Percentiles rank a stretch among this genome's conserved stretches.
Conservation (phyloP, 441 rosid genomes). For the Syzygium malaccense region DNA sequence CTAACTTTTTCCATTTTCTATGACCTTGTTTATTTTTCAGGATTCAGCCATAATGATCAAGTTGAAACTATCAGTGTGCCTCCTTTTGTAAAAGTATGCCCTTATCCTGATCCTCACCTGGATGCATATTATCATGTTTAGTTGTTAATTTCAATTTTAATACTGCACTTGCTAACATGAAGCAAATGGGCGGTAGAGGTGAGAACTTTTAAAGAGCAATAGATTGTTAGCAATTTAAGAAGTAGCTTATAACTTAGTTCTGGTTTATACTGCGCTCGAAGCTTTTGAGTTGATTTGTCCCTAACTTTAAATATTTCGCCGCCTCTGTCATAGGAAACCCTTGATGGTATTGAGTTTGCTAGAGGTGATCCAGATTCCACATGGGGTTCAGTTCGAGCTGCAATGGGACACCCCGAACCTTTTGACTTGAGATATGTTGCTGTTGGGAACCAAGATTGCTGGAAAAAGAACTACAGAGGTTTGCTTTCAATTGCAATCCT, state of each 20-base stretch:
- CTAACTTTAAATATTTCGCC: background rate
- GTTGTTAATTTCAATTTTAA: background rate
- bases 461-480: conserved; percentile 79
- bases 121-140: background rate
- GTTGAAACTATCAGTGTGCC: conserved; percentile 51
- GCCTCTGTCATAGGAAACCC: conserved; percentile 59
- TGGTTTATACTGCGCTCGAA: background rate
- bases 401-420: conserved; percentile 88
- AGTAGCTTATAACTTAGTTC: background rate
- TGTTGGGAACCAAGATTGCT: conserved; percentile 82
- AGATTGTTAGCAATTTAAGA: background rate
- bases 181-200: background rate
- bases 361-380: conserved; percentile 54
- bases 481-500: conserved; percentile 2
- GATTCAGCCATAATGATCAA: conserved; percentile 78
- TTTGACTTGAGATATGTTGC: conserved; percentile 88
- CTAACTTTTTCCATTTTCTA: background rate
- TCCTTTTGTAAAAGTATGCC: conserved; percentile 74
- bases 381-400: conserved; percentile 84
- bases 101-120: background rate
- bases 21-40: conserved; percentile 24
- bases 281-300: background rate
- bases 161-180: background rate
- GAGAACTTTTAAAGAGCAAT: background rate
- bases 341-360: conserved; percentile 86